Conservation (phyloP, 495 filamentous ascomycete genomes). For the Podospora conica region DNA sequence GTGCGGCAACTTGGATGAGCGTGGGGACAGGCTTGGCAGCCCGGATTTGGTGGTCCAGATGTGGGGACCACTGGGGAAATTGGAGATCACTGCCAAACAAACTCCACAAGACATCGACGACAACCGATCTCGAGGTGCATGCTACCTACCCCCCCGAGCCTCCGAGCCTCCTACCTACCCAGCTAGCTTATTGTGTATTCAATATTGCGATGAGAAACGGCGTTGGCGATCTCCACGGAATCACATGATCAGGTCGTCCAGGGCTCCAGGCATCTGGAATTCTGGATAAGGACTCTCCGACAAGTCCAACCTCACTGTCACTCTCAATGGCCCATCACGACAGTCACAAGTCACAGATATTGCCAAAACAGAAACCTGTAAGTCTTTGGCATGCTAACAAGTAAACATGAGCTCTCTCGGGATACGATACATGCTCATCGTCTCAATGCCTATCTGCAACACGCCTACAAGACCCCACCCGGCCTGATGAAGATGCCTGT, state of each 20-base stretch:
- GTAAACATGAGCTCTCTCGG: conserved; percentile 13
- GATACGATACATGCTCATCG: conserved; percentile 13
- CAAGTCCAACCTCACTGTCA: neutral
- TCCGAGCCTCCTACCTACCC: too few species aligned
- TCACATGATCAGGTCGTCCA: neutral
- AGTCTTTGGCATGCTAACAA: neutral
- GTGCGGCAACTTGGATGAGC: neutral
- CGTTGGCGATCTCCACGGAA: too few species aligned
- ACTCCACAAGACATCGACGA: too few species aligned
- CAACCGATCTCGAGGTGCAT: too few species aligned
- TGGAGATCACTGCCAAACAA: too few species aligned
- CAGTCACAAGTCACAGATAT: neutral
- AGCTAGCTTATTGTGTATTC: too few species aligned
- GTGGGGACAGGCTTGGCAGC: neutral
- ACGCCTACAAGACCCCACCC: conserved; percentile 1
- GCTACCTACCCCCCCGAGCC: too few species aligned
- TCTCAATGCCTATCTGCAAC: conserved; percentile 13
- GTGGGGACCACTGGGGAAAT: too few species aligned
- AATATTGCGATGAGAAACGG: too few species aligned
- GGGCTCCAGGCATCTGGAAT: neutral
- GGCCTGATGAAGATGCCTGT: conserved; percentile 5
- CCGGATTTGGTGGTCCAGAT: neutral
- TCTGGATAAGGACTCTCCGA: too few species aligned
- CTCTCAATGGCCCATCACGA: neutral
- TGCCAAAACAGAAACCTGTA: neutral